Percentiles rank a stretch among this genome's conserved stretches.
Evolutionary conservation across 495 filamentous ascomycete genomes (phyloP).

Genomic region (Daldinia concentrica): DNA sequence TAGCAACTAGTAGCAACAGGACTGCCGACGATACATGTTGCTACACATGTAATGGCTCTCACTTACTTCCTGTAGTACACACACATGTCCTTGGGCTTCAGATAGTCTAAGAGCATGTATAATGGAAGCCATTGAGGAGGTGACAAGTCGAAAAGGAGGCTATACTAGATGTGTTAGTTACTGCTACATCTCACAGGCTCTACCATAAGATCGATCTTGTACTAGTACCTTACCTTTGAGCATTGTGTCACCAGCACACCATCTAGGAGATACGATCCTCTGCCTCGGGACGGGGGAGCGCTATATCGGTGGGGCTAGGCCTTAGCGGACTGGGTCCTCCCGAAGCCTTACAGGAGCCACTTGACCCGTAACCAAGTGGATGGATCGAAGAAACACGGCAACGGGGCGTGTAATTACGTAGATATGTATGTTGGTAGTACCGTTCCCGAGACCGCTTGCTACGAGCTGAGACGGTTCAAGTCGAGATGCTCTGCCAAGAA

Average conservation of each 20-base stretch:
- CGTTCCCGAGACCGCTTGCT: conserved; percentile 36
- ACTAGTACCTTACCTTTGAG: conserved; percentile 34
- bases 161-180: conserved; percentile 19
- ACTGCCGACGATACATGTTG: conserved; percentile 13
- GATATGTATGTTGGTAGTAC: conserved; percentile 26
- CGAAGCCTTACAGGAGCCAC: conserved; percentile 38
- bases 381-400: conserved; percentile 31
- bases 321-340: conserved; percentile 33
- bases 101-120: conserved; percentile 5
- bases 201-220: conserved; percentile 36
- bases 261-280: conserved; percentile 37
- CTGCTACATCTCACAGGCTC: conserved; percentile 28
- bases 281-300: conserved; percentile 35
- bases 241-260: conserved; percentile 39
- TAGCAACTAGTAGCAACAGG: conserved; percentile 2
- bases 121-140: conserved; percentile 10
- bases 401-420: conserved; percentile 27
- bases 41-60: conserved; percentile 15
- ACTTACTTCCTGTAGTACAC: conserved; percentile 4
- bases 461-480: conserved; percentile 19
- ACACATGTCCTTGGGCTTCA: conserved; percentile 1
- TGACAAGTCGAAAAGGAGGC: conserved; percentile 18
- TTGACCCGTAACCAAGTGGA: conserved; percentile 30
- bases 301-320: conserved; percentile 36
- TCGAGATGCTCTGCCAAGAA: conserved; percentile 4